Base-by-base conservation (phyloP, 1,284 basidiomycete species). In the Microbotryum saponariae region DNA sequence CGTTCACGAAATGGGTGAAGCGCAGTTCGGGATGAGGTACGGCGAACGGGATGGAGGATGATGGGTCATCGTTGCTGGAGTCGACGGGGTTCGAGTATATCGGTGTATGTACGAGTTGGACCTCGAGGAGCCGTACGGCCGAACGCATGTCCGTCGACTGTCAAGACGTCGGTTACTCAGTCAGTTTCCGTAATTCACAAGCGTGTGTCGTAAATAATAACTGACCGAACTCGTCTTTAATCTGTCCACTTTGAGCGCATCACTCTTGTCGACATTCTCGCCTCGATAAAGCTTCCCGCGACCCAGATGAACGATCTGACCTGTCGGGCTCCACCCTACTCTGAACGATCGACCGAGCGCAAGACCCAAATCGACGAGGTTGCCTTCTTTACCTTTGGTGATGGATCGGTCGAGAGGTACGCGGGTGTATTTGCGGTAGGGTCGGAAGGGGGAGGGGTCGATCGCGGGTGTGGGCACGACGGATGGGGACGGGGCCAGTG, bases 321-420 rank as follows among this genome's bases (percentile, higher is more conserved):
- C 90, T 52, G 83, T 82, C 0, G 89, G 87, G 18, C 92, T 90
- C 90, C 91, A 97, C 3, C 89, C 86, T 6, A 88, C 89, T 54
- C 92, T 82, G 76, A 93, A 97, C 25, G 89, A 91, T 31, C 91
- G 83, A 20, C 91, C 92, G 60, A 93, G 78, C 6, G 87, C 81
- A 50, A 97, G 77, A 1, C 91, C 91, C 9, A 89, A 85, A 76
- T 97, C 94, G 9, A 84, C 78, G 52, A 83, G 78, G 42, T 83
- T 78, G 10, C 81, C 81, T 73, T 93, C 90, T 51, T 80, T 79
- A 7, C 82, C 85, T 49, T 77, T 78, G 0, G 83, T 82, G 20
- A 81, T 77, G 4, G 88, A 90, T 18, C 68, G 53, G 7, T 63
- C 61, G 25, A 74, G 62, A 54, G 79, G 81, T 37, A 74, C 68